Percentiles rank a stretch among this genome's conserved stretches.
These are phyloP conservation scores for Jamesozyma lodderae DNA, from an alignment of 805 yeast species.

Conservation along the genomic window DNA sequence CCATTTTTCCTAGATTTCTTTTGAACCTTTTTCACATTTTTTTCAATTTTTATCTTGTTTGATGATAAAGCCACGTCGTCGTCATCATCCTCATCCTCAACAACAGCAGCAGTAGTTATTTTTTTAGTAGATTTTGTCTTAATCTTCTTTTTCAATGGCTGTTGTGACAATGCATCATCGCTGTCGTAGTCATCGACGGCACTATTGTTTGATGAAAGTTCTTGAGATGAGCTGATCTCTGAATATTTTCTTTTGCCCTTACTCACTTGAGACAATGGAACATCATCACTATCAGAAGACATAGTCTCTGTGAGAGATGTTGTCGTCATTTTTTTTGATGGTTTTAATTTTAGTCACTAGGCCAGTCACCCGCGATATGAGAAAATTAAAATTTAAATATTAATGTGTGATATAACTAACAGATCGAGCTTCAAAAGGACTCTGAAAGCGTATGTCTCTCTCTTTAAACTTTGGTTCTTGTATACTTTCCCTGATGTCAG, in stretches of 20 bases:
- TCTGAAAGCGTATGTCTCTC: too few relatives aligned
- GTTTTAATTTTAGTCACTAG: too few relatives aligned
- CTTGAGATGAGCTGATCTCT: not conserved
- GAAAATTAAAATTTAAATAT: too few relatives aligned
- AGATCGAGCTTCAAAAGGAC: too few relatives aligned
- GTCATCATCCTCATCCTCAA: conserved; percentile 6
- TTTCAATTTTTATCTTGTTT: not conserved
- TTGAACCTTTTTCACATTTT: not conserved
- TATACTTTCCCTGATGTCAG: too few relatives aligned
- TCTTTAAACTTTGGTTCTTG: too few relatives aligned
- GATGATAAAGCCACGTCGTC: conserved; percentile 3
- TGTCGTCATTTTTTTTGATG: not conserved
- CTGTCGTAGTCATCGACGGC: conserved; percentile 15
- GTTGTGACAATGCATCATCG: conserved; percentile 17
- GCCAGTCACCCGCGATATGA: too few relatives aligned
- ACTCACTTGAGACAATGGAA: conserved; percentile 3
- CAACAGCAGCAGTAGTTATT: conserved; percentile 1
- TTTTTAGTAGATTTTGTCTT: conserved; percentile 5
- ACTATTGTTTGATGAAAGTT: not conserved
- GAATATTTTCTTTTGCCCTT: not conserved
- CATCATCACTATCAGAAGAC: conserved; percentile 3
- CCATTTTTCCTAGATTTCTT: conserved; percentile 6
- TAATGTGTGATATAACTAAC: too few relatives aligned
- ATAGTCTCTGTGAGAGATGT: not conserved
- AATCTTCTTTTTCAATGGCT: conserved; percentile 9